Percentiles rank a stretch among this genome's conserved stretches.
phyloP scores from a whole-genome alignment of 208 protist species.

The Trypanosoma congolense region DNA sequence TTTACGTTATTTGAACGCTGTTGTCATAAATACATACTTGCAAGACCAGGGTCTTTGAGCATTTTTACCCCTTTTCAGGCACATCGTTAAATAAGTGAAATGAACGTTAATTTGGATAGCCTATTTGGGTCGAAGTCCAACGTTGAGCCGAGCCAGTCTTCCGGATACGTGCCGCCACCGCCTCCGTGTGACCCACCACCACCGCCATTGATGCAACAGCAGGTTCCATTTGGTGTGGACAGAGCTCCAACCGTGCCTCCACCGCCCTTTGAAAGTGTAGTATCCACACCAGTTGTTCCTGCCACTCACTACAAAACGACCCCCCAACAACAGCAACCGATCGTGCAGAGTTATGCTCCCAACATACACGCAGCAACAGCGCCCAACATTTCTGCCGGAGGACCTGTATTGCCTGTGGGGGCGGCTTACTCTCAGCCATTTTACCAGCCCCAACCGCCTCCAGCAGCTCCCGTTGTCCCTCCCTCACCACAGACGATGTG shows the following conservation, averaged over 20 bases:
- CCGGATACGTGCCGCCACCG: slow-evolving; percentile 14
- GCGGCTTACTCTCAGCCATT: neutral
- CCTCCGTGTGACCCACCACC: slow-evolving; percentile 19
- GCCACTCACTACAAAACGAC: neutral
- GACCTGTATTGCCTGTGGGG: no score
- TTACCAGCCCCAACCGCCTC: neutral
- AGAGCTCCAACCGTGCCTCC: slow-evolving; percentile 16
- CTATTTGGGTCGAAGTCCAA: slow-evolving; percentile 50
- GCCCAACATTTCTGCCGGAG: neutral
- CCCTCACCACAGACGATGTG: no score
- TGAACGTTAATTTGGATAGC: slow-evolving; percentile 55
- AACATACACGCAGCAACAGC: neutral
- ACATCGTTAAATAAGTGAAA: neutral
- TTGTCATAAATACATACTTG: no score
- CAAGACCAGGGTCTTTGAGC: neutral
- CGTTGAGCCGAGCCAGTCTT: slow-evolving; percentile 1
- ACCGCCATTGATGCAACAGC: slow-evolving; percentile 20
- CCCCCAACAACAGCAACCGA: neutral
- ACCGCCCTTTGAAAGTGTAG: slow-evolving; percentile 1
- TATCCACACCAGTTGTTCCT: neutral
- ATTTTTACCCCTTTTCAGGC: slow-evolving; percentile 7
- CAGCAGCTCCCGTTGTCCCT: no score
- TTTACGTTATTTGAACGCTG: no score
- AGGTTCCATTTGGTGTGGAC: neutral
- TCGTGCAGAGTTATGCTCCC: slow-evolving; percentile 1